phyloP scores from a whole-genome alignment of 2,329 filamentous ascomycete genomes.

The Cadophora luteo-olivacea region DNA sequence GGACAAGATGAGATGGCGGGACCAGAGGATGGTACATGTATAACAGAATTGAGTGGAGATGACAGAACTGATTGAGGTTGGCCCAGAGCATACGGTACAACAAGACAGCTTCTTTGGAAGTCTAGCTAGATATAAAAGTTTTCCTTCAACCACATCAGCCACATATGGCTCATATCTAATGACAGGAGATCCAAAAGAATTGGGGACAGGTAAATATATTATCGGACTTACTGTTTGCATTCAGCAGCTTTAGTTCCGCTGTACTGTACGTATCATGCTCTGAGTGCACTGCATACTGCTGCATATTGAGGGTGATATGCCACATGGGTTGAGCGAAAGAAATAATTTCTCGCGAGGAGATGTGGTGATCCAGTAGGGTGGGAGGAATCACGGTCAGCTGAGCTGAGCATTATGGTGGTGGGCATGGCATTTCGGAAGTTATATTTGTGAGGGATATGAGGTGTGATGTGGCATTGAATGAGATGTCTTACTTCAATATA shows the following conservation, averaged over 20 bases:
- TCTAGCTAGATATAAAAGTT: neutral
- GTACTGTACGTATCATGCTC: neutral
- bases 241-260: neutral
- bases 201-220: too few relatives aligned
- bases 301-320: neutral
- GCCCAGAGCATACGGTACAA: constrained; percentile 1
- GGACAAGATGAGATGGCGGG: neutral
- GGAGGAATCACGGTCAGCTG: neutral
- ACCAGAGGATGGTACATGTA: neutral
- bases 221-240: too few relatives aligned
- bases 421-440: neutral
- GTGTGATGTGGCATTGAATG: neutral
- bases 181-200: too few relatives aligned
- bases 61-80: neutral
- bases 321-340: neutral
- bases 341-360: neutral
- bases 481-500: neutral
- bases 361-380: neutral
- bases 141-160: neutral
- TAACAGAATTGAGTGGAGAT: neutral
- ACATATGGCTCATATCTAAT: too few relatives aligned
- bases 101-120: neutral
- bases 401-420: neutral
- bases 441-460: neutral
- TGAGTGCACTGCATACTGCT: neutral